phyloP scores from a whole-genome alignment of 169 alveolate genomes.

The Cryptosporidium xiaoi region DNA sequence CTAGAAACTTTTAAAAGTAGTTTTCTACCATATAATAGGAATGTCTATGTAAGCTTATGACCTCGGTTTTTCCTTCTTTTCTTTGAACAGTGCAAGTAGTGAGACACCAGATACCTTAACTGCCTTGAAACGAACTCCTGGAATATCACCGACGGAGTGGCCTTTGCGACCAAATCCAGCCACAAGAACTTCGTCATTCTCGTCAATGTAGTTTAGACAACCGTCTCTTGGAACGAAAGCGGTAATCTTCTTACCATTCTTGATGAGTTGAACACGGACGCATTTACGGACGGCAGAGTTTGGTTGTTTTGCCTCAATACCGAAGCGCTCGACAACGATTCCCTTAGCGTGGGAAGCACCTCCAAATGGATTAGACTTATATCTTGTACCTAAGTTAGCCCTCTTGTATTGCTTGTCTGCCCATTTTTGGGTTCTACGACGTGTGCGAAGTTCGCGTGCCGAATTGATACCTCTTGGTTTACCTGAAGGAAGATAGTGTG shows the following conservation, averaged over 20 bases:
- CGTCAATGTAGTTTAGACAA: conserved; percentile 98
- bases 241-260: conserved; percentile 98
- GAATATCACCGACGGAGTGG: conserved; percentile 99
- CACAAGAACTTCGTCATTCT: conserved; percentile 99
- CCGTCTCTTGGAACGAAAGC: conserved; percentile 99
- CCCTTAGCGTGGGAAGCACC: conserved; percentile 99
- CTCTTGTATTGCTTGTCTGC: conserved; percentile 98
- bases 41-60: conserved; percentile 79
- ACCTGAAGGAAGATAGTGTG: conserved; percentile 79
- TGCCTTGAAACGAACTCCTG: conserved; percentile 99
- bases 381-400: conserved; percentile 94
- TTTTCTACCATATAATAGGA: conserved; percentile 16
- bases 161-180: conserved; percentile 99
- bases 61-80: conserved; percentile 97
- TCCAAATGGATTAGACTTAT: conserved; percentile 98
- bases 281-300: conserved; percentile 99
- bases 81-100: conserved; percentile 95
- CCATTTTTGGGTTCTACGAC: conserved; percentile 97
- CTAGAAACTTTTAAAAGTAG: conserved; percentile 17
- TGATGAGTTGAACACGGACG: conserved; percentile 98
- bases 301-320: conserved; percentile 99
- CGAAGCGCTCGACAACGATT: conserved; percentile 98
- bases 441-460: conserved; percentile 96
- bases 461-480: conserved; percentile 98
- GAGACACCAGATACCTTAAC: conserved; percentile 98